Percentiles rank a stretch among this genome's conserved stretches.
These are phyloP conservation scores for Rhodomyrtus psidioides DNA, from an alignment of 441 rosid species.

Conservation along the genomic window DNA sequence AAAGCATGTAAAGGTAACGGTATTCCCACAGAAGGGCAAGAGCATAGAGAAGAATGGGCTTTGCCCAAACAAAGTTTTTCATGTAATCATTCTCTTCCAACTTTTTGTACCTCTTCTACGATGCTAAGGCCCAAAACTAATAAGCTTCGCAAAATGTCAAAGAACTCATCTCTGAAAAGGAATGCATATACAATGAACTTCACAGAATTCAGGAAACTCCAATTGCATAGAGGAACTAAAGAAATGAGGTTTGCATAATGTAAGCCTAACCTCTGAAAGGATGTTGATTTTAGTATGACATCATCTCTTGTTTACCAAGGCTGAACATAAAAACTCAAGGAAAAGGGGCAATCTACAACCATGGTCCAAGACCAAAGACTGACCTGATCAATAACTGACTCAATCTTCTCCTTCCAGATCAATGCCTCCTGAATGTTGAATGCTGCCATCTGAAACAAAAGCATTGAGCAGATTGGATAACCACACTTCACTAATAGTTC, in stretches of 20 bases:
- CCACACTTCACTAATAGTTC: not conserved
- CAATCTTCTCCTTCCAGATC: constrained; percentile 92
- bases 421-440: constrained; percentile 97
- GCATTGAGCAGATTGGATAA: constrained; percentile 13
- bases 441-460: constrained; percentile 91
- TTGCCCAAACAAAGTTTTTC: not conserved
- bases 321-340: not conserved
- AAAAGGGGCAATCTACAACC: not conserved
- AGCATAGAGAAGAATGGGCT: not conserved
- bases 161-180: not conserved
- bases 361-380: not conserved
- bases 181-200: not conserved
- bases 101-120: not conserved
- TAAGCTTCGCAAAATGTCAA: not conserved
- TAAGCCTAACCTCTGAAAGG: not conserved
- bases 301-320: not conserved
- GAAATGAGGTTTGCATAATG: not conserved
- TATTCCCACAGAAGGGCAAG: not conserved
- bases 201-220: not conserved
- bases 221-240: not conserved
- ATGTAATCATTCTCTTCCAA: not conserved
- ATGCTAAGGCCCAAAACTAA: not conserved
- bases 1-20: not conserved
- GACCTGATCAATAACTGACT: constrained; percentile 93
- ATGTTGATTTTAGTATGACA: not conserved